A percentile compares a stretch with the other conserved stretches of the same genome.
Evolutionary conservation across 805 yeast species (phyloP).

Genomic region (Starmerella davenportii): DNA sequence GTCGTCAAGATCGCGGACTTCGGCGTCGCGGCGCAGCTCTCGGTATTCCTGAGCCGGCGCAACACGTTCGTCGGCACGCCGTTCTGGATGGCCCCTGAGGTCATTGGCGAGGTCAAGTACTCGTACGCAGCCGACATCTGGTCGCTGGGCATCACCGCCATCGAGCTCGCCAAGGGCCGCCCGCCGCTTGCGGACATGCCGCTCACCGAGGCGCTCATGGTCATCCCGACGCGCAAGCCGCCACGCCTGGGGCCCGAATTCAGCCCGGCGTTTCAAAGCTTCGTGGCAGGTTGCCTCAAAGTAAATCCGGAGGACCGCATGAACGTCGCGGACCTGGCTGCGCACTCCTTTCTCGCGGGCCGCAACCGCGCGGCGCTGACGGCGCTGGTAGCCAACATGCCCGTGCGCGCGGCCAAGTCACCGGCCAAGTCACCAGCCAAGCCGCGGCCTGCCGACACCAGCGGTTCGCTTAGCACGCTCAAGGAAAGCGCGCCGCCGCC

Average conservation of each 20-base stretch:
- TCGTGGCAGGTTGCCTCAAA: slow-evolving; percentile 50
- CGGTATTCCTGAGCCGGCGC: slow-evolving; percentile 36
- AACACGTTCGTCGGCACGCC: slow-evolving; percentile 32
- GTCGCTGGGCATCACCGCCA: slow-evolving; percentile 65
- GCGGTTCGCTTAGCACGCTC: no score
- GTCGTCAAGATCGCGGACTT: slow-evolving; percentile 84
- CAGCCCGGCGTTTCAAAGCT: slow-evolving; percentile 43
- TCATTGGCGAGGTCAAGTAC: slow-evolving; percentile 65
- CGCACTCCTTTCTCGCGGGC: slow-evolving; percentile 37
- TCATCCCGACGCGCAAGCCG: slow-evolving; percentile 33
- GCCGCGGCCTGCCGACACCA: no score
- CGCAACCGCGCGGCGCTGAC: slow-evolving; percentile 11
- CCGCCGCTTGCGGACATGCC: slow-evolving; percentile 44
- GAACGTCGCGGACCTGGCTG: slow-evolving; percentile 40
- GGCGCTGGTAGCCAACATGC: slow-evolving; percentile 8
- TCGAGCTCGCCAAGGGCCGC: slow-evolving; percentile 51
- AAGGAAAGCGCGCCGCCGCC: not conserved
- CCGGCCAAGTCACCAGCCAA: no score
- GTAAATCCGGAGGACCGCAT: slow-evolving; percentile 55
- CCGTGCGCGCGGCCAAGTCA: no score
- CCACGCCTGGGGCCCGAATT: slow-evolving; percentile 26
- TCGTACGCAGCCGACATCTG: slow-evolving; percentile 62
- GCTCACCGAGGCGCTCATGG: slow-evolving; percentile 38
- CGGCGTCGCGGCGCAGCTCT: slow-evolving; percentile 76
- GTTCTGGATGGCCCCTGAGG: slow-evolving; percentile 99